Evolutionary conservation across 345 rosid species (phyloP).

Genomic region (Durio zibethinus): DNA sequence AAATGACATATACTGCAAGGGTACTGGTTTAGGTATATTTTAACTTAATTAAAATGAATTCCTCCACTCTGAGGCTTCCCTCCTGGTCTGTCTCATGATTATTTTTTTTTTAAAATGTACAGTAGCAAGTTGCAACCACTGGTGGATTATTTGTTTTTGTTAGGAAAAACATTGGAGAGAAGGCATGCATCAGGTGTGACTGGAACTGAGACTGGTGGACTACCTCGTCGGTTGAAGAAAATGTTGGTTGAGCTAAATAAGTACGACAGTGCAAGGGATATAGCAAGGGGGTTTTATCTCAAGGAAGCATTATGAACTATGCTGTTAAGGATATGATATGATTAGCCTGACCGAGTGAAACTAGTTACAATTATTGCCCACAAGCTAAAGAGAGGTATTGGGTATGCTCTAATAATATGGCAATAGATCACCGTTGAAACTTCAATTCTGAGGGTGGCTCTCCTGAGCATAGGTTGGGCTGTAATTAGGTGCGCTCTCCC

Average conservation of each 20-base stretch:
- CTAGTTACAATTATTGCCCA: neutral
- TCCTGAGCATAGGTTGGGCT: neutral
- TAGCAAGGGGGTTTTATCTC: conserved; percentile 61
- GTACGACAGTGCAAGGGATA: conserved; percentile 73
- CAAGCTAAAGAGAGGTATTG: neutral
- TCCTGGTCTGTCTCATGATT: neutral
- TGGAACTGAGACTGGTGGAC: conserved; percentile 56
- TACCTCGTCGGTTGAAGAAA: conserved; percentile 79
- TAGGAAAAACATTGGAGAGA: conserved; percentile 54
- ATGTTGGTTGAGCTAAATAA: conserved; percentile 83
- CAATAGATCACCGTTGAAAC: neutral
- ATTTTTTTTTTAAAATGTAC: conserved; percentile 20
- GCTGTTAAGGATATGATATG: neutral
- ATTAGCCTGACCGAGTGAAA: neutral
- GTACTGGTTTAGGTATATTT: neutral
- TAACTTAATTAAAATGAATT: neutral
- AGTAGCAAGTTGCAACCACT: conserved; percentile 75
- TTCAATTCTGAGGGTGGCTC: neutral
- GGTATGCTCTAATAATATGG: neutral
- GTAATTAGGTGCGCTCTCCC: neutral
- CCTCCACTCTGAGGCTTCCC: neutral
- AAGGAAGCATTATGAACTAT: conserved; percentile 69
- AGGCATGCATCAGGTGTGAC: conserved; percentile 50
- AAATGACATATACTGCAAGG: neutral
- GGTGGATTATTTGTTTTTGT: conserved; percentile 61